Base-by-base conservation (phyloP, 129 eudicot genomes). In the Flaveria trinervia region DNA sequence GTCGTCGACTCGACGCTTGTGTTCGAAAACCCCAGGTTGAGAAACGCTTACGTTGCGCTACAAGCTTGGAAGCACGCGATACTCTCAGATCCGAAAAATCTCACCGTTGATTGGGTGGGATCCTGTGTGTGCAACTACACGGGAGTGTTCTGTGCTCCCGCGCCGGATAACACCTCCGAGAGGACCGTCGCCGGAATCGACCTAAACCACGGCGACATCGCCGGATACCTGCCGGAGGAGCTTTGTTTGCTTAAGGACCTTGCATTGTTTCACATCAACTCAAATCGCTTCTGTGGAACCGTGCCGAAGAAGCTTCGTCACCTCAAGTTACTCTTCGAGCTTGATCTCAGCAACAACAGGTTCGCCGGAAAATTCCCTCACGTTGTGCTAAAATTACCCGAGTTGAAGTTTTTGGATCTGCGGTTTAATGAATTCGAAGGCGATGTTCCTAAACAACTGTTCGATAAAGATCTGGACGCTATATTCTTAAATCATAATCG, bases 341-440 rank as follows among this genome's bases (percentile, higher is more conserved):
- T 92, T 36, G 98, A 92, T 73, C 48, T 92, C 44, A 92, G 98
- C 65, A 92, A 92, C 82, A 92, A 92, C 85, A 78, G 98, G 81
- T 92, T 92, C 61, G 96, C 92, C 26, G 98, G 98, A n/a, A 85
- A 79, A 71, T 92, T 92, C 67, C 96, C 98, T 54, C 57, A 74
- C 48, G 89, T 90, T 46, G 96, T 90, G 7, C 84, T 92, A 54
- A 41, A 73, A 10, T 70, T 92, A 15, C 96, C 96, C 0, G 73
- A 28, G 11, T 71, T 92, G 13, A 90, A 80, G 44, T 92, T 76
- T 43, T 74, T 92, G 54, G 98, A 92, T 80, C 75, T 92, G 1
- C 84, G 96, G 72, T 92, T 65, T 76, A 92, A 92, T 22, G 98
- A 92, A 81, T 92, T 92, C 61, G 98, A 92, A 80, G 98, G 98